Evolutionary conservation across 495 filamentous ascomycete genomes (phyloP).

Genomic region (Neurospora africana): DNA sequence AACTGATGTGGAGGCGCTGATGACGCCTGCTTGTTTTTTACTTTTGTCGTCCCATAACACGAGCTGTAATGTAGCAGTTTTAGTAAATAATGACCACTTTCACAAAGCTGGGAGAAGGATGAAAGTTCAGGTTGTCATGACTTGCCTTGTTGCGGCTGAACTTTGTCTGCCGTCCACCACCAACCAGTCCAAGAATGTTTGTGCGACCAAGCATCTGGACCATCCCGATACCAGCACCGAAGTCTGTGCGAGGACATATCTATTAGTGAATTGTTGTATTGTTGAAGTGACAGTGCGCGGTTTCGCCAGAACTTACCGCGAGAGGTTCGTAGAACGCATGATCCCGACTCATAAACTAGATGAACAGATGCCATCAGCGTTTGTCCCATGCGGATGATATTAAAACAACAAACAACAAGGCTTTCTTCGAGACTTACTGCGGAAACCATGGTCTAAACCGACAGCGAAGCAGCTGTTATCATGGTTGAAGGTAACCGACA

Average conservation of each 20-base stretch:
- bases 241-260: constrained; percentile 40
- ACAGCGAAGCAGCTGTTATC: constrained; percentile 84
- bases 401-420: background rate
- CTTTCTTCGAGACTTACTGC: constrained; percentile 46
- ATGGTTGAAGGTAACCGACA: constrained; percentile 80
- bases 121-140: background rate
- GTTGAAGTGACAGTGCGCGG: background rate
- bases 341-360: constrained; percentile 66
- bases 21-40: constrained; percentile 56
- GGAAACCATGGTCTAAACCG: constrained; percentile 77
- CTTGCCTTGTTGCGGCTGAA: constrained; percentile 78
- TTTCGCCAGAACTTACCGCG: constrained; percentile 25
- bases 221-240: constrained; percentile 74
- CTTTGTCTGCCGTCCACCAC: constrained; percentile 78
- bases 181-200: constrained; percentile 82
- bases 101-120: constrained; percentile 1
- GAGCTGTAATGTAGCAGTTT: constrained; percentile 36
- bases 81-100: background rate
- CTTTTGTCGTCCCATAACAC: constrained; percentile 89
- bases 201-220: constrained; percentile 82
- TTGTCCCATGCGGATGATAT: background rate
- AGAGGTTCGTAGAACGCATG: constrained; percentile 58
- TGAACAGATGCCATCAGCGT: constrained; percentile 5
- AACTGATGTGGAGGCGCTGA: constrained; percentile 49
- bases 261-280: background rate